These are phyloP conservation scores for Neoboletus brunneissimus DNA, from an alignment of 768 basidiomycete genomes.

Conservation along the genomic window DNA sequence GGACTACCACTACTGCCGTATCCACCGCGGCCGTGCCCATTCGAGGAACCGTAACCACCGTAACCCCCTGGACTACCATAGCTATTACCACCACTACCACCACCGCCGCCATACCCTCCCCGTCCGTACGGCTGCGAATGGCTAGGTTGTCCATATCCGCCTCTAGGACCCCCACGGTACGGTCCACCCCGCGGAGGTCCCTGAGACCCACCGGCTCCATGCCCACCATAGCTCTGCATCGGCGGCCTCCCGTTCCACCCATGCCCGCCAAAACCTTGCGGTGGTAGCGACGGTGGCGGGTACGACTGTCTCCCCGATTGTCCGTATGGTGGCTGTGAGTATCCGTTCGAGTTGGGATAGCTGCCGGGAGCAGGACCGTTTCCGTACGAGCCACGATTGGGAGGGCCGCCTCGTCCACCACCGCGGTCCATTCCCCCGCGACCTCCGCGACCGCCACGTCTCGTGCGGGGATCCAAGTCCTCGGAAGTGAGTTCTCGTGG, in stretches of 20 bases:
- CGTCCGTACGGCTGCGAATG: constrained; percentile 25
- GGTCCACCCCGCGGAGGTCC: constrained; percentile 26
- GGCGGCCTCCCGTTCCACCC: constrained; percentile 34
- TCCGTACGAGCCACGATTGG: constrained; percentile 23
- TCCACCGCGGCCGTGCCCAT: constrained; percentile 37
- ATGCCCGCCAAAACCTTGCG: constrained; percentile 30
- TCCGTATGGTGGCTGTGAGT: constrained; percentile 19
- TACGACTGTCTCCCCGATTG: constrained; percentile 20
- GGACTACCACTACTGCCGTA: constrained; percentile 32
- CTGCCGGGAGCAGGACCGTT: constrained; percentile 3
- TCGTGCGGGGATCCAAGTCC: constrained; percentile 67
- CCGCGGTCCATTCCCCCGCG: constrained; percentile 40
- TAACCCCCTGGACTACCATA: constrained; percentile 21
- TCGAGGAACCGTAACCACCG: constrained; percentile 33
- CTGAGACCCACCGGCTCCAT: constrained; percentile 30
- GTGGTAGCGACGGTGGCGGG: constrained; percentile 3
- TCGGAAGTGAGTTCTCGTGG: constrained; percentile 57
- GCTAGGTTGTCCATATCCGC: constrained; percentile 23
- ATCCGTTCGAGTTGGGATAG: constrained; percentile 18
- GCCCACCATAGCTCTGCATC: constrained; percentile 31
- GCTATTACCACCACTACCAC: constrained; percentile 1
- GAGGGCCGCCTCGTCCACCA: constrained; percentile 33
- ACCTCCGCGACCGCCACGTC: constrained; percentile 51
- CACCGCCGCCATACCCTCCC: constrained; percentile 26
- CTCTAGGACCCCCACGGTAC: constrained; percentile 27